These are phyloP conservation scores for Detonula confervacea DNA, from an alignment of 352 stramenopile species.

Conservation along the genomic window DNA sequence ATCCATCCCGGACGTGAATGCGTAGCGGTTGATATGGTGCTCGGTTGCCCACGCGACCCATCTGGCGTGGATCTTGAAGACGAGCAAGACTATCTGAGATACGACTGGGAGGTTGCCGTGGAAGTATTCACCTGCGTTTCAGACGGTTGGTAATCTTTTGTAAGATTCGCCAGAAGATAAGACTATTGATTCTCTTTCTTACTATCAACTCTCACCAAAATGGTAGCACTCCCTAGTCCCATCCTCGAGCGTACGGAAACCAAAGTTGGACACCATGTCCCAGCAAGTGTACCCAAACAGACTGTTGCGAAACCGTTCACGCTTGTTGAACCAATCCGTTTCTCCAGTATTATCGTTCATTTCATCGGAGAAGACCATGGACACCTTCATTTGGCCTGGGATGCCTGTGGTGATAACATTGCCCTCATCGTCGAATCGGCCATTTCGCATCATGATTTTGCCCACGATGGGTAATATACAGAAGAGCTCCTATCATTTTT, in stretches of 20 bases:
- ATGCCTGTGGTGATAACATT: constrained; percentile 49
- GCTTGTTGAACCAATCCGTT: constrained; percentile 68
- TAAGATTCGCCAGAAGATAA: neutral
- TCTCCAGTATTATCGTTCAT: constrained; percentile 38
- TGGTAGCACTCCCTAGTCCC: constrained; percentile 52
- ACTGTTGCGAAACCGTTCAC: constrained; percentile 60
- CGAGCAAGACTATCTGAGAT: constrained; percentile 39
- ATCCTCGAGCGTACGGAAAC: constrained; percentile 46
- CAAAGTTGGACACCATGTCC: constrained; percentile 69
- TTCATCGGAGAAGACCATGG: constrained; percentile 62
- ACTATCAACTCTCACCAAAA: no score
- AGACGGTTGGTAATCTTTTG: neutral
- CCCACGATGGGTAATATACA: constrained; percentile 52
- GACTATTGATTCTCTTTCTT: neutral
- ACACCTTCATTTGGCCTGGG: constrained; percentile 53
- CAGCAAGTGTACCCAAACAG: constrained; percentile 51
- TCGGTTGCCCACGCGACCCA: constrained; percentile 52
- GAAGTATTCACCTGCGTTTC: constrained; percentile 48
- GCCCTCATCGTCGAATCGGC: constrained; percentile 42
- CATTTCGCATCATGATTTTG: constrained; percentile 54
- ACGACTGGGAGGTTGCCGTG: constrained; percentile 51
- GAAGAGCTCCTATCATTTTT: constrained; percentile 32
- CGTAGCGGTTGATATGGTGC: constrained; percentile 59
- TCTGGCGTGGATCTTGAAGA: constrained; percentile 56
- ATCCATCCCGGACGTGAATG: constrained; percentile 26